These are phyloP conservation scores for Hansfordia pulvinata DNA, from an alignment of 2,329 filamentous ascomycete genomes.

Conservation along the genomic window DNA sequence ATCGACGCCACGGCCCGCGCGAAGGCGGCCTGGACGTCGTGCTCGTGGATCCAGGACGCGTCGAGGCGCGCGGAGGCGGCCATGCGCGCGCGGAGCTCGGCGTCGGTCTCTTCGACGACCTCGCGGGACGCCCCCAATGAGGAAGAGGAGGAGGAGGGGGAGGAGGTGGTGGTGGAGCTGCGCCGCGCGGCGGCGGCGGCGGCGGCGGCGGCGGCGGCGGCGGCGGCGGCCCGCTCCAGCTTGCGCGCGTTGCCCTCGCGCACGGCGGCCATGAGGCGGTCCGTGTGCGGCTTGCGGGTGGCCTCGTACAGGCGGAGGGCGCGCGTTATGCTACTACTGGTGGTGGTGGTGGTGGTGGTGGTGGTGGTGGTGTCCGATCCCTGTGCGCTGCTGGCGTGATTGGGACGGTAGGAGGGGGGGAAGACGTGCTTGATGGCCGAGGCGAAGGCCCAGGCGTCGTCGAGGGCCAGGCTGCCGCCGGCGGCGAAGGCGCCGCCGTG, in stretches of 20 bases:
- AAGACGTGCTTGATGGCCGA: slow-evolving; percentile 23
- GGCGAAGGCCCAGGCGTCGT: slow-evolving; percentile 26
- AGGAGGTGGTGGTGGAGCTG: too few relatives aligned
- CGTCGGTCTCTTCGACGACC: slow-evolving; percentile 15
- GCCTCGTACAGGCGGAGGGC: slow-evolving; percentile 25
- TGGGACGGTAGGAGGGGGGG: slow-evolving; percentile 4
- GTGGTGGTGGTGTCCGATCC: too few relatives aligned
- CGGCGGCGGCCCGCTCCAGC: slow-evolving; percentile 8
- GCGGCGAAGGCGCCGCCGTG: slow-evolving; percentile 26
- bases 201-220: too few relatives aligned
- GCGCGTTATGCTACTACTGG: too few relatives aligned
- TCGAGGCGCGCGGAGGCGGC: slow-evolving; percentile 19
- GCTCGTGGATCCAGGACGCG: slow-evolving; percentile 29
- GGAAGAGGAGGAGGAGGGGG: too few relatives aligned
- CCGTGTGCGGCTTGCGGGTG: slow-evolving; percentile 27
- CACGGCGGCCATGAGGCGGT: slow-evolving; percentile 20
- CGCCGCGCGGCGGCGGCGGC: too few relatives aligned
- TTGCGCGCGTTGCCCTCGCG: slow-evolving; percentile 15
- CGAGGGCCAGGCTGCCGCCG: slow-evolving; percentile 23
- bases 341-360: too few relatives aligned
- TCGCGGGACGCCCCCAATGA: too few relatives aligned
- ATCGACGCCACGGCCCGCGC: too few relatives aligned
- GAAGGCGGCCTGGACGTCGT: slow-evolving; percentile 27
- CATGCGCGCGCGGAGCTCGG: slow-evolving; percentile 20
- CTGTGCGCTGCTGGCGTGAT: slow-evolving; percentile 5